Conservation (phyloP, 2,329 filamentous ascomycete genomes). For the Aphanoascus verrucosus region DNA sequence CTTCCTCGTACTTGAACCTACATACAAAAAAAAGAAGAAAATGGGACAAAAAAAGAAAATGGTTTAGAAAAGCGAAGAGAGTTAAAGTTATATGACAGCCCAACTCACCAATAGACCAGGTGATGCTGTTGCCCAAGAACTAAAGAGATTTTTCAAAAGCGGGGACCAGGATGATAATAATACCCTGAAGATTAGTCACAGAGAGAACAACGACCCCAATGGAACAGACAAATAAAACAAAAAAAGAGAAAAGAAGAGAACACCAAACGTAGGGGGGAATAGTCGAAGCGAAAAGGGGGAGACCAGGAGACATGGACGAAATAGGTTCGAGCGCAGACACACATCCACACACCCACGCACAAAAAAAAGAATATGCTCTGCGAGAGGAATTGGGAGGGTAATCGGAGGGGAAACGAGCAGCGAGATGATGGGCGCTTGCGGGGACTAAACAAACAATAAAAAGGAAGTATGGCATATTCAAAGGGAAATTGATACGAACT, state of each 20-base stretch:
- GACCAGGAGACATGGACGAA: too few relatives aligned
- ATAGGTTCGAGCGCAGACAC: too few relatives aligned
- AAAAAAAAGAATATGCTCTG: too few relatives aligned
- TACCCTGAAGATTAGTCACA: conserved; percentile 1
- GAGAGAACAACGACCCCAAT: conserved; percentile 13
- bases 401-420: too few relatives aligned
- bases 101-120: conserved; percentile 6
- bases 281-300: conserved; percentile 21
- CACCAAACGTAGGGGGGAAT: background rate
- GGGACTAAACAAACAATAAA: background rate
- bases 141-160: background rate
- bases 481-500: conserved; percentile 3
- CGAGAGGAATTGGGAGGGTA: too few relatives aligned
- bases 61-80: conserved; percentile 17
- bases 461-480: too few relatives aligned
- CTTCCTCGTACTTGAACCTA: conserved; percentile 4
- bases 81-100: conserved; percentile 10
- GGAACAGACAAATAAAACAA: conserved; percentile 10
- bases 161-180: background rate
- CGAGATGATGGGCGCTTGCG: too few relatives aligned
- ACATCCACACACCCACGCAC: too few relatives aligned
- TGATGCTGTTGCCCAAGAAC: conserved; percentile 5
- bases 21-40: conserved; percentile 22
- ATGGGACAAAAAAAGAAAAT: conserved; percentile 23
- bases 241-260: conserved; percentile 20